These are phyloP conservation scores for Flaveria floridana DNA, from an alignment of 140 eudicot species.

Conservation along the genomic window DNA sequence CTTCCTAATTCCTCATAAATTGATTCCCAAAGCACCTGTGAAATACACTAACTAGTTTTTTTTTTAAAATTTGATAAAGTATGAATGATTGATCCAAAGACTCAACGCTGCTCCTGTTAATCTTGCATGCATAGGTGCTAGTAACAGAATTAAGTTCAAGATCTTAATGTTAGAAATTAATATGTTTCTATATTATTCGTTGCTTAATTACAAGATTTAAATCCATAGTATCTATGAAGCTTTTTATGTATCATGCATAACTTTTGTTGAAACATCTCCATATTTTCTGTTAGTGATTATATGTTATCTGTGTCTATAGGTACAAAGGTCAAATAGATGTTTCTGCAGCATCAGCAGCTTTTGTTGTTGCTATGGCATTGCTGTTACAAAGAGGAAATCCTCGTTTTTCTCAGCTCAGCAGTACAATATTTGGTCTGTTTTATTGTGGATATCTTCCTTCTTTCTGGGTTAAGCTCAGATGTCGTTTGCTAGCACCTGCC, in stretches of 20 bases:
- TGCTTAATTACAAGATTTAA: neutral
- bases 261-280: neutral
- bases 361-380: slow-evolving; percentile 73
- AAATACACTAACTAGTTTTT: neutral
- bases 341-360: slow-evolving; percentile 87
- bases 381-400: slow-evolving; percentile 91
- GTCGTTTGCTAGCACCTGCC: slow-evolving; percentile 73
- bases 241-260: slow-evolving; percentile 1
- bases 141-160: neutral
- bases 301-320: slow-evolving; percentile 40
- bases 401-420: slow-evolving; percentile 93
- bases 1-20: neutral
- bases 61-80: slow-evolving; percentile 14
- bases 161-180: slow-evolving; percentile 4
- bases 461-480: slow-evolving; percentile 95
- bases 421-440: slow-evolving; percentile 89
- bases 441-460: slow-evolving; percentile 98
- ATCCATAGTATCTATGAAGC: neutral
- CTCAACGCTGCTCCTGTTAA: neutral
- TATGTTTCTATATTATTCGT: neutral
- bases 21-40: neutral
- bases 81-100: neutral
- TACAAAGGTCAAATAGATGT: slow-evolving; percentile 84
- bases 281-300: slow-evolving; percentile 16
- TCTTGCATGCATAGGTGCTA: neutral